A percentile compares a stretch with the other conserved stretches of the same genome.
Evolutionary conservation across 1,139 yeast species (phyloP).

Genomic region (Saccharomycopsis crataegensis): DNA sequence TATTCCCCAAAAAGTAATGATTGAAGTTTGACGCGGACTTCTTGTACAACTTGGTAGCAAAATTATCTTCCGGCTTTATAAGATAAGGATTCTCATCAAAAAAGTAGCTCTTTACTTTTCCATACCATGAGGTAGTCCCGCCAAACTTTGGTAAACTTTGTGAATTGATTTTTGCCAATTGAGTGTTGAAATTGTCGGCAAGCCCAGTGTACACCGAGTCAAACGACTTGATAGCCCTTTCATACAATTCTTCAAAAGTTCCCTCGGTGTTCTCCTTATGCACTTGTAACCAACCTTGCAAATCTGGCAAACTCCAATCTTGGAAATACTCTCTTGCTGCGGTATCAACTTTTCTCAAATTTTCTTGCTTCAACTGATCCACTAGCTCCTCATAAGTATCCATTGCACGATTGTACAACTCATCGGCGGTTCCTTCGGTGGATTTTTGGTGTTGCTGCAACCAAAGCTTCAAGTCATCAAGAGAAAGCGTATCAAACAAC

Average conservation of each 20-base stretch:
- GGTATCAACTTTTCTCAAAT: conserved; percentile 12
- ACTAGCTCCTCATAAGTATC: conserved; percentile 6
- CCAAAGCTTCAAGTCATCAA: conserved; percentile 26
- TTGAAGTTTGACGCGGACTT: not conserved
- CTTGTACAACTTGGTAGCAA: conserved; percentile 3
- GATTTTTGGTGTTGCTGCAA: conserved; percentile 26
- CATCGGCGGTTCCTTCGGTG: conserved; percentile 28
- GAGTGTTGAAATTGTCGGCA: conserved; percentile 11
- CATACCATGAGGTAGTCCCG: not conserved
- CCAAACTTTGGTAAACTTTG: not conserved
- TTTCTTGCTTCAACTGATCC: conserved; percentile 6
- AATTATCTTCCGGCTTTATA: not conserved
- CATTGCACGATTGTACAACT: conserved; percentile 23
- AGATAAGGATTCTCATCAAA: not conserved
- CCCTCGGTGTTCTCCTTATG: conserved; percentile 31
- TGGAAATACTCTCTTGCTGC: conserved; percentile 29
- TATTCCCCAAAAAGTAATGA: conserved; percentile 6
- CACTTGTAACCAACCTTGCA: conserved; percentile 34
- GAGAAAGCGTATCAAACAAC: conserved; percentile 11
- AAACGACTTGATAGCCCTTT: conserved; percentile 31
- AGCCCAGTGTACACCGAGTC: conserved; percentile 22
- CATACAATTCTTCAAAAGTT: conserved; percentile 33
- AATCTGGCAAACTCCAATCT: conserved; percentile 37
- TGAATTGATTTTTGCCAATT: not conserved
- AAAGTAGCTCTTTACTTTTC: not conserved